A percentile compares a stretch with the other conserved stretches of the same genome.
These are phyloP conservation scores for Yarrowia hollandica DNA, from an alignment of 805 yeast genomes.

Conservation along the genomic window DNA sequence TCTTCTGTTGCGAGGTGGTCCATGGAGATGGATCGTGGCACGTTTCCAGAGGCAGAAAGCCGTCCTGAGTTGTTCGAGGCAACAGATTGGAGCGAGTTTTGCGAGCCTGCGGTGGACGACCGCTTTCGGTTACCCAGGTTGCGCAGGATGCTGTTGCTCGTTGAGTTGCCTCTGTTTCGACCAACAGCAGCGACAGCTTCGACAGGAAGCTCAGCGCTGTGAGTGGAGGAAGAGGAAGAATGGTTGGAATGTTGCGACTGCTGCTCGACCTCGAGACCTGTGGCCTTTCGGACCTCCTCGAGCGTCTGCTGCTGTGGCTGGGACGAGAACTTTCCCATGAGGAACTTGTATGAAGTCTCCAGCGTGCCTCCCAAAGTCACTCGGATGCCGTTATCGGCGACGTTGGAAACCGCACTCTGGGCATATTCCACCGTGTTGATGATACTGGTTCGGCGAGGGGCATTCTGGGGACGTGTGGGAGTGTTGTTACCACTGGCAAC, in stretches of 20 bases:
- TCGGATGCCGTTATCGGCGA: conserved; percentile 30
- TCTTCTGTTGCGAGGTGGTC: conserved; percentile 24
- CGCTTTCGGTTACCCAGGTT: conserved; percentile 8
- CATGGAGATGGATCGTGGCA: conserved; percentile 27
- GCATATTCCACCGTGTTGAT: conserved; percentile 14
- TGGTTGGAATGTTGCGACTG: conserved; percentile 27
- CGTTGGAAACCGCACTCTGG: conserved; percentile 6
- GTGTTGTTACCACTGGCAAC: conserved; percentile 2
- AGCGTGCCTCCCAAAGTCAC: conserved; percentile 41
- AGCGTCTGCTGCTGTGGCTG: conserved; percentile 25
- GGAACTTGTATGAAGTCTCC: conserved; percentile 40
- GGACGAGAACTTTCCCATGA: conserved; percentile 36
- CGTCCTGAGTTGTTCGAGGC: conserved; percentile 5
- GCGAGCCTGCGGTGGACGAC: conserved; percentile 7
- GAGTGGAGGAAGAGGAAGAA: conserved; percentile 36
- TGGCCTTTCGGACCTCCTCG: conserved; percentile 18
- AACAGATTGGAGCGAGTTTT: conserved; percentile 1
- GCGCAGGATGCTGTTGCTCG: conserved; percentile 16
- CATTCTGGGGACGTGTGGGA: not conserved
- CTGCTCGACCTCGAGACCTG: conserved; percentile 29
- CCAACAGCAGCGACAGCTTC: not conserved
- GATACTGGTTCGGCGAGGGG: not conserved
- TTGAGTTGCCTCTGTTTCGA: conserved; percentile 33
- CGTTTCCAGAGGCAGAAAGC: not conserved
- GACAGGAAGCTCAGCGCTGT: conserved; percentile 34